phyloP scores from a whole-genome alignment of 176 grass and related monocot species.

The Thalia dealbata region DNA sequence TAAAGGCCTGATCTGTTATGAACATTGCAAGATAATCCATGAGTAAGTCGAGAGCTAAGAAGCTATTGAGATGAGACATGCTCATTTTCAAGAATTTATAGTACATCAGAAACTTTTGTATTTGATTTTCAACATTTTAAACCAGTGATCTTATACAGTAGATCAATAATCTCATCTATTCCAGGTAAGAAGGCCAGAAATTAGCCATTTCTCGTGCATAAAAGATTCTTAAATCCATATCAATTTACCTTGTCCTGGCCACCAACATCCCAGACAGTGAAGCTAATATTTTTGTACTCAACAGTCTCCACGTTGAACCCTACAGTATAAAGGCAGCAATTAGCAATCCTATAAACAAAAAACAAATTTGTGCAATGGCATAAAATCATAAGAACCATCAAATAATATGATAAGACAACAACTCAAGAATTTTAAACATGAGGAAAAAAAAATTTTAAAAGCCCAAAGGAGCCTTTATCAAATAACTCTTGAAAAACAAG shows the following conservation, averaged over 20 bases:
- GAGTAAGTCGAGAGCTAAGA: neutral
- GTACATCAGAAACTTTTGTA: neutral
- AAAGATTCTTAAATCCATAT: neutral
- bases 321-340: constrained; percentile 11
- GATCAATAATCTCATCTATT: too few relatives aligned
- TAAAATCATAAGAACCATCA: too few relatives aligned
- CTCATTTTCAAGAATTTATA: neutral
- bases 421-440: too few relatives aligned
- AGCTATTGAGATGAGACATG: neutral
- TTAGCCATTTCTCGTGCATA: neutral
- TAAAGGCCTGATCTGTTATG: neutral
- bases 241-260: constrained; percentile 93
- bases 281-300: constrained; percentile 97
- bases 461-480: too few relatives aligned
- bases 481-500: too few relatives aligned
- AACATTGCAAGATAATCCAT: neutral
- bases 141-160: neutral
- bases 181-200: neutral
- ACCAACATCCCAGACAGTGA: constrained; percentile 96
- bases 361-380: too few relatives aligned
- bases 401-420: too few relatives aligned
- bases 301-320: constrained; percentile 84
- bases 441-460: too few relatives aligned
- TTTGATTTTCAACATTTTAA: too few relatives aligned
- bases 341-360: too few relatives aligned